A percentile compares a stretch with the other conserved stretches of the same genome.
phyloP scores from a whole-genome alignment of 768 basidiomycete genomes.

The Rhodosporidiobolus odoratus region DNA sequence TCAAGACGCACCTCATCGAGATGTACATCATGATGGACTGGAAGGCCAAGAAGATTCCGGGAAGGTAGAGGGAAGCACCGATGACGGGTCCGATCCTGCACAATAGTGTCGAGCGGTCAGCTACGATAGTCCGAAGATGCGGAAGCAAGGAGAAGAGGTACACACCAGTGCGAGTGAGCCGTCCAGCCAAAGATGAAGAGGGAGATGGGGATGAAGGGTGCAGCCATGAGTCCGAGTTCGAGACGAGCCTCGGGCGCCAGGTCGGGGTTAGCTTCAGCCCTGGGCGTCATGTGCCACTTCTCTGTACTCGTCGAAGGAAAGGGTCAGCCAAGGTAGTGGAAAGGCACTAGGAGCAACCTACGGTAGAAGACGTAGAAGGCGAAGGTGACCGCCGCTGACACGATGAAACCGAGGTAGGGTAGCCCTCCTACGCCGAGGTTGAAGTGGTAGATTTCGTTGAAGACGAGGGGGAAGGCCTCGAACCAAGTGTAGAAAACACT shows the following conservation, averaged over 20 bases:
- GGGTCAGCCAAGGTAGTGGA: no score
- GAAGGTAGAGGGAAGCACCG: conserved; percentile 28
- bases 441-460: conserved; percentile 41
- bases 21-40: conserved; percentile 22
- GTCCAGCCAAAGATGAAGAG: conserved; percentile 46
- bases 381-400: conserved; percentile 36
- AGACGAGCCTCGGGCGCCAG: conserved; percentile 27
- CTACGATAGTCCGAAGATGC: no score
- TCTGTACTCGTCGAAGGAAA: no score
- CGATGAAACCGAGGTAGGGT: conserved; percentile 42
- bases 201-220: conserved; percentile 34
- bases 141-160: not conserved
- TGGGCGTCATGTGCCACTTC: conserved; percentile 5
- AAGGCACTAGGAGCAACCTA: no score
- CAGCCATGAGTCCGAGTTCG: conserved; percentile 26
- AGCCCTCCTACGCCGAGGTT: conserved; percentile 36
- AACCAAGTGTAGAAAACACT: conserved; percentile 31
- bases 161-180: conserved; percentile 41
- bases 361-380: conserved; percentile 33
- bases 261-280: not conserved
- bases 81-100: conserved; percentile 22
- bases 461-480: conserved; percentile 46
- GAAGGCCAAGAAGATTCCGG: conserved; percentile 22
- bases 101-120: no score
- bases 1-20: not conserved